phyloP scores from a whole-genome alignment of 495 filamentous ascomycete species.

The Neurospora intermedia region DNA sequence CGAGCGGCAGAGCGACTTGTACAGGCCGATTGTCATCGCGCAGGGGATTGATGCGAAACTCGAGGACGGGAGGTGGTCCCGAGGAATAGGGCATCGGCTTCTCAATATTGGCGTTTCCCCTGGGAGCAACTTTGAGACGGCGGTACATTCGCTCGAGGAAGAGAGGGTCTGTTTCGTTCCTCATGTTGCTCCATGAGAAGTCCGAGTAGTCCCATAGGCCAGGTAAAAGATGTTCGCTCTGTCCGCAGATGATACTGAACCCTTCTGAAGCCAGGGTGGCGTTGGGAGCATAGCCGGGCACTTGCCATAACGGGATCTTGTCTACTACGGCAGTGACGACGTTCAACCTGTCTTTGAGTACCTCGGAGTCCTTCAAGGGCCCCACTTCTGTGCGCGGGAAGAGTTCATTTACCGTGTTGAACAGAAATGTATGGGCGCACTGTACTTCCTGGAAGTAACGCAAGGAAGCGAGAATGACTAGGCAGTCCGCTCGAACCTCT shows the following conservation, averaged over 20 bases:
- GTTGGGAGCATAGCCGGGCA: conserved; percentile 3
- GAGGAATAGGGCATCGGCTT: conserved; percentile 5
- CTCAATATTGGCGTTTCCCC: neutral
- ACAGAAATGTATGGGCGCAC: neutral
- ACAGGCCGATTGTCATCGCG: conserved; percentile 10
- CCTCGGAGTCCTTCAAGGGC: neutral
- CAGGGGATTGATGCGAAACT: conserved; percentile 4
- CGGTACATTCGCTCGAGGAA: neutral
- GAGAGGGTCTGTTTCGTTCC: neutral
- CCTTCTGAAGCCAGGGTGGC: conserved; percentile 21
- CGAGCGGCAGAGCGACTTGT: conserved; percentile 47
- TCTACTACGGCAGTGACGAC: conserved; percentile 29
- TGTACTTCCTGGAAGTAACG: neutral
- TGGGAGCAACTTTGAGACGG: neutral
- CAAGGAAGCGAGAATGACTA: neutral
- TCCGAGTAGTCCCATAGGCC: conserved; percentile 14
- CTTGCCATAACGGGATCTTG: conserved; percentile 15
- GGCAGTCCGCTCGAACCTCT: neutral
- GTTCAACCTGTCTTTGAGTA: conserved; percentile 6
- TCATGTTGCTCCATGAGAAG: neutral
- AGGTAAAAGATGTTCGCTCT: conserved; percentile 20
- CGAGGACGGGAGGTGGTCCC: conserved; percentile 4
- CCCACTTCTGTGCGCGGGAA: neutral
- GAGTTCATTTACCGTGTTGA: neutral
- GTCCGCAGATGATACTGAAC: conserved; percentile 30